Evolutionary conservation across 1,284 basidiomycete genomes (phyloP), one percentile per base, ranked within the genome.

Genomic region (Moniliella sp.): DNA sequence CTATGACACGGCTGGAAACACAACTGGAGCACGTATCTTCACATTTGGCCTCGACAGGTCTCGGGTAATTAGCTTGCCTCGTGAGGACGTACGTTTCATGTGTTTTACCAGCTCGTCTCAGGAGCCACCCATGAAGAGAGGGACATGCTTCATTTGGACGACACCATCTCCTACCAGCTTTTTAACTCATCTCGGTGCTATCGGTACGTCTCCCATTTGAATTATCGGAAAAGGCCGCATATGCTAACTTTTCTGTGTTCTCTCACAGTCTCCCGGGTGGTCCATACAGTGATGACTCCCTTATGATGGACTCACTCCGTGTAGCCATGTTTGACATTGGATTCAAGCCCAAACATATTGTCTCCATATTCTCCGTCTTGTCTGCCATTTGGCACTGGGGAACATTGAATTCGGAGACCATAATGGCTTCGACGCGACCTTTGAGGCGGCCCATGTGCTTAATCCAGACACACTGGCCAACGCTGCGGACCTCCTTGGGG

Each of bases 11-110:
- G 15, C 18, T 14, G 78, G 78, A 0, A 71, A 76, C 16, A 73
- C 86, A 39, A 66, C 68, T 15, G 73, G 74, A 2, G 78, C 78
- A 2, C 82, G 84, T 55, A 68, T 76, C 2, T 69, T 91, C 27
- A 70, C 79, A 2, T 88, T 74, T 47, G 80, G 72, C 0, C 70
- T 91, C 25, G 83, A 91, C 68, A 86, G 86, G 62, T 73, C 73
- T 13, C 72, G 82, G 4, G 67, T 91, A 14, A 68, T 65, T 39
- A 15, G 15, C 11, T 72, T 86, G 25, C 39, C 27, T 4, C 31
- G 29, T 5, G 46, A 46, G 17, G 48, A 50, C 30, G 49, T 12
- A 34, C 38, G 8, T 52, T 42, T 31, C 36, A 43, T 31, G 41
- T 52, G 25, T 52, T 52, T 28, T 52, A 52, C 35, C 50, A 52